phyloP scores from a whole-genome alignment of 2,329 filamentous ascomycete genomes.

The Colletotrichum echinochloae region DNA sequence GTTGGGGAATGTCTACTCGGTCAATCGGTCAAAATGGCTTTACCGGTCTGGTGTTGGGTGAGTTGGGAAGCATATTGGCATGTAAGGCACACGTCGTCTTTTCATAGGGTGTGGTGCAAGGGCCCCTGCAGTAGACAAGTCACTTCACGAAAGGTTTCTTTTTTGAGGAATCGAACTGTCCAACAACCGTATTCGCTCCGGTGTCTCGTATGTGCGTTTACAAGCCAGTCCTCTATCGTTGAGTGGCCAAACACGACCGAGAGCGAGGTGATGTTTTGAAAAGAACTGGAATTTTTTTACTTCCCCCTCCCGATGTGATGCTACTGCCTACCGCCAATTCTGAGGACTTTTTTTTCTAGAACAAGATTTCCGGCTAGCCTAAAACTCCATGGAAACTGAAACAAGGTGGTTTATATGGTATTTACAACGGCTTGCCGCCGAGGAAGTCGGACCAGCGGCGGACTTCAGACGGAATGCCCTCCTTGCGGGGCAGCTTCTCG shows the following conservation, averaged over 20 bases:
- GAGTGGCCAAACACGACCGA: too few species aligned
- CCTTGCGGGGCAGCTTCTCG: conserved; percentile 89
- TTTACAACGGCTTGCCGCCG: conserved; percentile 83
- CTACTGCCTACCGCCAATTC: conserved; percentile 14
- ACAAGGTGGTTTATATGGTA: conserved; percentile 1
- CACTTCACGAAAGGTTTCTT: conserved; percentile 4
- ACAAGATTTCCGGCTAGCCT: conserved; percentile 21
- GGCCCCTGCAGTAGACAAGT: neutral
- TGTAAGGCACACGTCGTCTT: conserved; percentile 10
- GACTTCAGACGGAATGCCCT: conserved; percentile 92
- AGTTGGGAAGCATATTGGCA: conserved; percentile 26
- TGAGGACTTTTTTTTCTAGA: conserved; percentile 13
- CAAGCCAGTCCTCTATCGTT: too few species aligned
- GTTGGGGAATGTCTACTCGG: conserved; percentile 10
- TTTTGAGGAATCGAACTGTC: neutral
- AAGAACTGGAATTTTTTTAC: too few species aligned
- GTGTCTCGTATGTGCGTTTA: neutral
- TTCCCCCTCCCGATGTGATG: neutral
- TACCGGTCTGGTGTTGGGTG: conserved; percentile 15
- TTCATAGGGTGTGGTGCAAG: neutral
- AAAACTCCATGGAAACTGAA: conserved; percentile 15
- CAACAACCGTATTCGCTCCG: neutral
- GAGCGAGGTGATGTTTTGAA: too few species aligned
- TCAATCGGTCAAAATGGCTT: conserved; percentile 2
- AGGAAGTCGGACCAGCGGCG: conserved; percentile 96